phyloP scores from a whole-genome alignment of 345 rosid species.

The Barbarea vulgaris region DNA sequence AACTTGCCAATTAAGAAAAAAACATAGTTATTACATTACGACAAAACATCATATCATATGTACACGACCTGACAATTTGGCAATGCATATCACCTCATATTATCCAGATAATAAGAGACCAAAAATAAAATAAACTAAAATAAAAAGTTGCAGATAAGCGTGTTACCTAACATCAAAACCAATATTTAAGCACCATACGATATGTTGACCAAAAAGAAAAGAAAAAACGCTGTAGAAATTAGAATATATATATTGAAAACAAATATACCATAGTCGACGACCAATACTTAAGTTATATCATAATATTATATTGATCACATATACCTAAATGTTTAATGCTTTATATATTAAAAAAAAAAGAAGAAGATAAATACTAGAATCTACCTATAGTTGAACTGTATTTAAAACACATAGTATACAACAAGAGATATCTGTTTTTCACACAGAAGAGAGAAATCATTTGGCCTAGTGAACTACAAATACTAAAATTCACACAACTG shows the following conservation, averaged over 20 bases:
- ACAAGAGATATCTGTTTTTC: background rate
- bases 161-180: constrained; percentile 3
- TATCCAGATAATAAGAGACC: constrained; percentile 22
- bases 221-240: background rate
- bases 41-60: constrained; percentile 42
- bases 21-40: constrained; percentile 21
- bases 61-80: constrained; percentile 34
- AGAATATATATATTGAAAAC: background rate
- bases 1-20: background rate
- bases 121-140: background rate
- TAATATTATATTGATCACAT: background rate
- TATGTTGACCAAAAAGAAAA: background rate
- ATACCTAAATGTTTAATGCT: too few species aligned
- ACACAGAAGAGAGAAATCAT: background rate
- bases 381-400: background rate
- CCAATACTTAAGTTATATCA: background rate
- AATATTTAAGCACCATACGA: background rate
- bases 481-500: background rate
- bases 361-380: background rate
- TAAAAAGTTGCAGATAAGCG: background rate
- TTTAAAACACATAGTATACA: constrained; percentile 1
- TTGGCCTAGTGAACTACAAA: background rate
- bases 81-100: constrained; percentile 31
- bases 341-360: too few species aligned
- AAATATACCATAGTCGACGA: background rate